These are phyloP conservation scores for Mucor mucedo DNA, from an alignment of 371 early-diverging fungal species.

Conservation along the genomic window DNA sequence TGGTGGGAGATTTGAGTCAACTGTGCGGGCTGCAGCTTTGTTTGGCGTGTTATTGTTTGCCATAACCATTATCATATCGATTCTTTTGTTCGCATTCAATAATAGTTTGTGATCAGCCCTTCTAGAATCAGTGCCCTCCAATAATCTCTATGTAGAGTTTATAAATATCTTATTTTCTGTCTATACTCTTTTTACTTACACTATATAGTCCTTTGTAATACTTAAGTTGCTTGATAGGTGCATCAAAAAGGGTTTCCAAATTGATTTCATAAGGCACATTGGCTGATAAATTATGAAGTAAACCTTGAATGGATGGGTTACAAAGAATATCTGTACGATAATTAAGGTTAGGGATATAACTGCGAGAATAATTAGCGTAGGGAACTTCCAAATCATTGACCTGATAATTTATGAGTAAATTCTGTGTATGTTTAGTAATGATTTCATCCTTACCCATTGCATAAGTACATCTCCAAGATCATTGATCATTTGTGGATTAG, in stretches of 20 bases:
- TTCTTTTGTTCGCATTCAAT: constrained; percentile 37
- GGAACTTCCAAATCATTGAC: constrained; percentile 57
- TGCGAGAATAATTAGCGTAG: constrained; percentile 53
- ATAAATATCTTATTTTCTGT: neutral
- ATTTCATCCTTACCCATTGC: constrained; percentile 48
- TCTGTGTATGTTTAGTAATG: neutral
- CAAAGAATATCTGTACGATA: constrained; percentile 41
- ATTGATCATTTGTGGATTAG: constrained; percentile 35
- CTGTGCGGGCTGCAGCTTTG: neutral
- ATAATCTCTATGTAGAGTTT: constrained; percentile 36
- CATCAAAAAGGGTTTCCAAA: constrained; percentile 49
- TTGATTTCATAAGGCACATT: constrained; percentile 34
- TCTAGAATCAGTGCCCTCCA: constrained; percentile 46
- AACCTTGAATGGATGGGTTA: constrained; percentile 34
- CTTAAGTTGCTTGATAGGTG: constrained; percentile 50
- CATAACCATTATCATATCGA: constrained; percentile 41
- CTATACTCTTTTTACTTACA: constrained; percentile 29
- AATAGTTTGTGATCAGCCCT: constrained; percentile 46
- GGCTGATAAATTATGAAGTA: constrained; percentile 39
- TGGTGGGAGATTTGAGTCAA: constrained; percentile 1
- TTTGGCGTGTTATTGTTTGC: constrained; percentile 5
- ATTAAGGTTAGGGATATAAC: constrained; percentile 44
- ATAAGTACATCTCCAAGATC: constrained; percentile 51
- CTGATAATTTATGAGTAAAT: constrained; percentile 21
- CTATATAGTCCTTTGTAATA: constrained; percentile 57